A percentile compares a stretch with the other conserved stretches of the same genome.
phyloP scores from a whole-genome alignment of 2,329 filamentous ascomycete genomes.

The Beauveria rudraprayagi region DNA sequence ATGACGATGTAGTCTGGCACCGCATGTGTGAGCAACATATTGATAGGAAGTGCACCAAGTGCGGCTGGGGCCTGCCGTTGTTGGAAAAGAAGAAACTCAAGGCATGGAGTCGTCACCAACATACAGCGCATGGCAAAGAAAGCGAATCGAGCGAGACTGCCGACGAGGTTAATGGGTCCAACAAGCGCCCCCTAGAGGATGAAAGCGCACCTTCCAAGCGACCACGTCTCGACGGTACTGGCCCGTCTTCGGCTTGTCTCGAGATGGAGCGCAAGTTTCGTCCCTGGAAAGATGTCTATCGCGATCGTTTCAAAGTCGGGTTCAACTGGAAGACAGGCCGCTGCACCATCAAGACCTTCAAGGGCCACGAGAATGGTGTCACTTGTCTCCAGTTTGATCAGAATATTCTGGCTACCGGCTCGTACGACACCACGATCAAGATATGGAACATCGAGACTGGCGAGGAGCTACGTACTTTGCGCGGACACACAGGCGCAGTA shows the following conservation, averaged over 20 bases:
- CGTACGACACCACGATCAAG: constrained; percentile 90
- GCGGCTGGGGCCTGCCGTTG: constrained; percentile 87
- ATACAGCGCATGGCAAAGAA: constrained; percentile 40
- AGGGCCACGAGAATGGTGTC: constrained; percentile 73
- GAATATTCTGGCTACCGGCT: constrained; percentile 84
- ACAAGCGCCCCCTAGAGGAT: constrained; percentile 26
- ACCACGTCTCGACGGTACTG: constrained; percentile 19
- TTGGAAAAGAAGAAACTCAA: constrained; percentile 81
- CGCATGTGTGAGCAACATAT: constrained; percentile 98
- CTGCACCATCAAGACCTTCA: constrained; percentile 75
- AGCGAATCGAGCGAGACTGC: constrained; percentile 18
- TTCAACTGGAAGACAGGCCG: constrained; percentile 97
- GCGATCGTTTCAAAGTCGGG: constrained; percentile 88
- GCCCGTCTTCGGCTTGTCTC: constrained; percentile 25
- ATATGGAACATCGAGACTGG: constrained; percentile 93
- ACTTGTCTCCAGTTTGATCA: constrained; percentile 61
- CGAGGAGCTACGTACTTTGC: constrained; percentile 74
- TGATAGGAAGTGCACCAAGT: constrained; percentile 86
- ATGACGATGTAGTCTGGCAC: constrained; percentile 95
- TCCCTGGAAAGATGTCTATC: constrained; percentile 95
- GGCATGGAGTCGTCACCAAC: constrained; percentile 79
- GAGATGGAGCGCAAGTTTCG: constrained; percentile 45
- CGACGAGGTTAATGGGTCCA: constrained; percentile 23
- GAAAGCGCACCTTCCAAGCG: constrained; percentile 29
- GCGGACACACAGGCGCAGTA: constrained; percentile 75